These are phyloP conservation scores for Calonectria montana DNA, from an alignment of 2,329 filamentous ascomycete genomes.

Conservation along the genomic window DNA sequence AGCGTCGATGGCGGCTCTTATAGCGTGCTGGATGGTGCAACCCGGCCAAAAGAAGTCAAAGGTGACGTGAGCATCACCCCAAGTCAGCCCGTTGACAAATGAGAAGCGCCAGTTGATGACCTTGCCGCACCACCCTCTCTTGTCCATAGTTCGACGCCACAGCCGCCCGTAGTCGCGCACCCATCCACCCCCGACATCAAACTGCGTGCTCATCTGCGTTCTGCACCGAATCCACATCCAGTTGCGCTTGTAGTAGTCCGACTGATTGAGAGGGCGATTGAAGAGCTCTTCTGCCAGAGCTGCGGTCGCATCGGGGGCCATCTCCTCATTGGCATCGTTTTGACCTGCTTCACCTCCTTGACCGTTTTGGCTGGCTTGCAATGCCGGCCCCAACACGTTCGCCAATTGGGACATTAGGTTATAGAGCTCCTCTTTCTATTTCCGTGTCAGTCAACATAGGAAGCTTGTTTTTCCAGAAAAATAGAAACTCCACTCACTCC, in stretches of 20 bases:
- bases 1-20: neutral
- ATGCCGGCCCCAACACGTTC: too few relatives aligned
- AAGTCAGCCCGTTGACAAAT: neutral
- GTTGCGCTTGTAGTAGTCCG: neutral
- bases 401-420: neutral
- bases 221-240: neutral
- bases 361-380: neutral
- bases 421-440: neutral
- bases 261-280: neutral
- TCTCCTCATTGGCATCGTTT: neutral
- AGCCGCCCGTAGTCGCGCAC: neutral
- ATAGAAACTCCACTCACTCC: too few relatives aligned
- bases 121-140: neutral
- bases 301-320: neutral
- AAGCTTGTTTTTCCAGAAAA: neutral
- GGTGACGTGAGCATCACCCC: neutral
- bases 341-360: neutral
- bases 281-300: neutral
- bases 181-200: neutral
- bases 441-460: neutral
- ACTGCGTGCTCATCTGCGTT: neutral
- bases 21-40: neutral
- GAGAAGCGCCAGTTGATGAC: neutral
- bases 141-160: neutral
- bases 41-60: neutral